phyloP scores from a whole-genome alignment of 441 rosid genomes.

The Arabidopsis hybrid region DNA sequence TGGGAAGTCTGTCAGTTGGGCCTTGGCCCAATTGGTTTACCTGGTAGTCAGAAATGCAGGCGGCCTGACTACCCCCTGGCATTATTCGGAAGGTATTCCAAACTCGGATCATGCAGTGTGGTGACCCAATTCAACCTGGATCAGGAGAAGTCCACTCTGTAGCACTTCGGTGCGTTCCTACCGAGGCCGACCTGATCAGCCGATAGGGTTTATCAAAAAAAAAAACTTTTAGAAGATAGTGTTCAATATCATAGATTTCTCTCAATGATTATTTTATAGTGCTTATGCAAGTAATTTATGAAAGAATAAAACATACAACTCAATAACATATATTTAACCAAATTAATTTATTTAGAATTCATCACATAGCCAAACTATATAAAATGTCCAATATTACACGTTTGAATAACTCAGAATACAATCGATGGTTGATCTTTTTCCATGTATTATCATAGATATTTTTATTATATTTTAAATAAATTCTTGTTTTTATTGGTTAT shows the following conservation, averaged over 20 bases:
- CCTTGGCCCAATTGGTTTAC: no score
- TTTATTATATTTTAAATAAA: not conserved
- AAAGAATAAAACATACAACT: not conserved
- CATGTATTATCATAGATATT: not conserved
- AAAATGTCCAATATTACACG: not conserved
- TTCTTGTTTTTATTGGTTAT: conserved; percentile 11
- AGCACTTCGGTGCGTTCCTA: no score
- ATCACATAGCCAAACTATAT: not conserved
- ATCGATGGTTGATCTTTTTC: not conserved
- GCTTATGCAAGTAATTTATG: not conserved
- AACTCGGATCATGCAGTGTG: no score
- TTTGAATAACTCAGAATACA: not conserved
- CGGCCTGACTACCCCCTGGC: no score
- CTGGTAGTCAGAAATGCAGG: no score
- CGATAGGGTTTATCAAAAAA: no score
- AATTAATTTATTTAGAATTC: not conserved
- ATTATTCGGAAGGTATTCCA: no score
- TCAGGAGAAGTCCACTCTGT: no score
- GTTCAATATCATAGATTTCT: conserved; percentile 12
- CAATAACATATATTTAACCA: not conserved
- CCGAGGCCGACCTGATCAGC: no score
- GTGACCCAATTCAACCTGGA: no score
- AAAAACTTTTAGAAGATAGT: conserved; percentile 24
- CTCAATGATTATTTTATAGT: conserved; percentile 2
- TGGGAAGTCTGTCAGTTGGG: no score